Percentiles rank a stretch among this genome's conserved stretches.
phyloP scores from a whole-genome alignment of 305 asterid genomes.

The Ilex paraguariensis region DNA sequence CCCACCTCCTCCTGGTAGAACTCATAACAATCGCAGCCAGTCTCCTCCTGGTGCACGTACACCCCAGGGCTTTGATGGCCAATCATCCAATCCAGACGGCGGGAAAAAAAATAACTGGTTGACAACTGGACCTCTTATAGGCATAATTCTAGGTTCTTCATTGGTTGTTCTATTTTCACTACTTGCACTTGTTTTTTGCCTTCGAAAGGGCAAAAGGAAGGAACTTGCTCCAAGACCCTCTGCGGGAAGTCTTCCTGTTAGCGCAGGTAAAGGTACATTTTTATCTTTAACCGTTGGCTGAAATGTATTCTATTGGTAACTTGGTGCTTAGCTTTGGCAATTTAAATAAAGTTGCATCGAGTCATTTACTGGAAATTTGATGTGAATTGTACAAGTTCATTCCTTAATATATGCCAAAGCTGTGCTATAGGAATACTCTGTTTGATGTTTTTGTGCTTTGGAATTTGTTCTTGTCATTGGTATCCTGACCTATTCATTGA shows the following conservation, averaged over 20 bases:
- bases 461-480: slow-evolving; percentile 10
- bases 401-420: no score
- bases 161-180: slow-evolving; percentile 37
- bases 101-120: slow-evolving; percentile 48
- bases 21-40: slow-evolving; percentile 31
- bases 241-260: slow-evolving; percentile 48
- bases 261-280: slow-evolving; percentile 44
- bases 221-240: slow-evolving; percentile 71
- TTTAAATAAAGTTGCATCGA: no score
- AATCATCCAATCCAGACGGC: slow-evolving; percentile 28
- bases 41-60: slow-evolving; percentile 44
- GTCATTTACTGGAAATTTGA: background rate
- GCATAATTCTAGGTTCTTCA: slow-evolving; percentile 75
- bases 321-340: background rate
- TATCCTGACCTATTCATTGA: background rate
- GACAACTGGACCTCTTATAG: slow-evolving; percentile 63
- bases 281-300: background rate
- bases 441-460: slow-evolving; percentile 3
- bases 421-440: background rate
- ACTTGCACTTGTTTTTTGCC: slow-evolving; percentile 55
- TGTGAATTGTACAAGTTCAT: slow-evolving; percentile 1
- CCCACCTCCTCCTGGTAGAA: slow-evolving; percentile 82
- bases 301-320: no score
- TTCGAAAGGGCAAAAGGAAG: slow-evolving; percentile 55
- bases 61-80: slow-evolving; percentile 38